Base-by-base conservation (phyloP, 1,284 basidiomycete species). In the Leccinum fuscescens region DNA sequence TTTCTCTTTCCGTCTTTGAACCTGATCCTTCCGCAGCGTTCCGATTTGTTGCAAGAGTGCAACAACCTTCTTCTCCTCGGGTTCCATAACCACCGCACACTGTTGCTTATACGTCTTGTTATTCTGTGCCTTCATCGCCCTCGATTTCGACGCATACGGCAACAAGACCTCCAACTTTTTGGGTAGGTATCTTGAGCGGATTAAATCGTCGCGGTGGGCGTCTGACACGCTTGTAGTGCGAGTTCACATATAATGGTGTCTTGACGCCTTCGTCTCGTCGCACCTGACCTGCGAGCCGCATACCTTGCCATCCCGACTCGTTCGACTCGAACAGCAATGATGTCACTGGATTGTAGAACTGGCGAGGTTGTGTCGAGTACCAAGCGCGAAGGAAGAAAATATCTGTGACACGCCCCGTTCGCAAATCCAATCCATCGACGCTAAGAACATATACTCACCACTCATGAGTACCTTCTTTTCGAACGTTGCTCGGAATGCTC, bases 381-480 rank as follows among this genome's bases (percentile, higher is more conserved):
- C 97, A 99, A 1, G 95, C 95, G 22, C 97, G 85, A 9, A 99
- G 80, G 80, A 99, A 98, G 59, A 98, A 83, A 62, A 99, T 91
- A 71, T 99, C 96, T 95, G 57, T 15, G 27, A 27, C 27, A 27
- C 22, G 1, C 33, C 56, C 9, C 29, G 17, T 24, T 51, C 24
- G n/a, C 66, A 44, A 59, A 33, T 22, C 50, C 27, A 33, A 55
- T 54, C 33, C 24, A 31, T 51, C 31, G 20, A 37, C 39, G 27
- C 42, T 17, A n/a, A 14, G 54, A 55, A 20, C 39, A 39, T 42
- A 12, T 1, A 83, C 89, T 64, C 73, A 95, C 93, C 94, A 66
- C 93, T 94, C 90, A 92, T 95, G 61, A 98, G 81, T 11, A 99
- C 83, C 79, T 99, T 99, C 76, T 99, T 96, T 76, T 99, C 96